Evolutionary conservation across 163 green algal species (phyloP), one percentile per base, ranked within the genome.

Genomic region (Scenedesmus sp.): DNA sequence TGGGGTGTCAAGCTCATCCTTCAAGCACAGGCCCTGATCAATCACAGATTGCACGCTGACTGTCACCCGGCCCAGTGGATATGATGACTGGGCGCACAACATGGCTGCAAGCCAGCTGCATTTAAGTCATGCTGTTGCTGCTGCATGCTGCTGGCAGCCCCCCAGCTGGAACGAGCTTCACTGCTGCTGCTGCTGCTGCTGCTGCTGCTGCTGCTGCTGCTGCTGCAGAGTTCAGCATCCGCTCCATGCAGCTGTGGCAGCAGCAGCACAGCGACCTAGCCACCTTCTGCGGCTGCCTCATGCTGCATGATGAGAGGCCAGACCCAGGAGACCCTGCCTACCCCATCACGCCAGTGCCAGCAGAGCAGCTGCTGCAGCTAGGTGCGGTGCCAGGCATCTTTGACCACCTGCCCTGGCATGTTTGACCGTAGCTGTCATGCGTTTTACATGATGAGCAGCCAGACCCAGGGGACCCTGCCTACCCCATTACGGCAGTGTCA

Each of bases 181-280:
- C 5, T 89, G 84, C 84, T 77, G n/a, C 26, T 89, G 84, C 26
- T 82, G 60, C 84, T 89, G 62, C 15, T 82, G 64, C 60, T 89
- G 84, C 84, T 77, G n/a, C 26, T 89, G 84, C 26, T 89, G 84
- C 84, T 82, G 60, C 84, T 89, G 62, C 15, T 82, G 34, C 26
- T 88, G 83, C 87, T 91, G 12, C 87, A 91, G 87, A 91, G 4
- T 83, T 91, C 57, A 91, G 87, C 56, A n/a, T 91, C 15, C 57
- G 59, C 23, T 82, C 57, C 66, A 91, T 91, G 87, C 74, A 91
- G 59, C 18, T 91, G 3, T 91, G 87, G 87, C 87, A 91, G 59
- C 76, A 87, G 77, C 57, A 91, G 57, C 79, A 91, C 73, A 52
- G 26, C 57, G 5, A 87, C 87, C 57, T 91, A 2, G 82, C 73